Evolutionary conservation across 352 stramenopile genomes (phyloP), one percentile per base, ranked within the genome.

Genomic region (Blastocystis sp.): DNA sequence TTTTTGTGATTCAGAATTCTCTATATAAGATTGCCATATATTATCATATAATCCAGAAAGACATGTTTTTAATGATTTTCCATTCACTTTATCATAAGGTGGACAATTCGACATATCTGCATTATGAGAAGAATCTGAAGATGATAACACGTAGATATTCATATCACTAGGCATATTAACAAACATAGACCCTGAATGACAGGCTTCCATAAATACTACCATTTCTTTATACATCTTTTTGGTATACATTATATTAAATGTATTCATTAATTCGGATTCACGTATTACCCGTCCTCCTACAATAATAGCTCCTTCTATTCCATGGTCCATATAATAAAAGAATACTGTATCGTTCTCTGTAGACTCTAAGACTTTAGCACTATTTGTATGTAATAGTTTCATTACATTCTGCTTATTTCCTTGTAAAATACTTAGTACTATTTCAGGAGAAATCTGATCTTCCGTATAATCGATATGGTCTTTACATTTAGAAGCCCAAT

Each of bases 1-100:
- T 42, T 62, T 42, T 42, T 62, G 25, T n/a, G n/a, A n/a, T n/a
- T n/a, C n/a, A n/a, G n/a, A n/a, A n/a, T n/a, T n/a, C n/a, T n/a
- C n/a, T n/a, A n/a, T n/a, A n/a, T n/a, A n/a, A n/a, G n/a, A n/a
- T 42, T 54, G 48, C 52, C 52, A 62, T 27, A 62, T 49, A 42
- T 62, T 62, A 37, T 62, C 52, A 5, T 21, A 62, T n/a, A 37
- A 27, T 18, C 23, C 31, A 1, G 52, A 33, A 35, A 58, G 44
- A 39, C 48, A 58, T 2, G 33, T 25, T 28, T 28, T 16, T 4
- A 58, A 16, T 18, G 23, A 31, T 19, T 48, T 58, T 24, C 33
- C 48, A 21, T 16, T 28, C 1, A 58, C 33, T 1, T 1, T 13
- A 46, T 58, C 48, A 25, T 46, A 35, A 46, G 48, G 48, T 34